These are phyloP conservation scores for Betula pendula DNA, from an alignment of 306 rosid species.

Conservation along the genomic window DNA sequence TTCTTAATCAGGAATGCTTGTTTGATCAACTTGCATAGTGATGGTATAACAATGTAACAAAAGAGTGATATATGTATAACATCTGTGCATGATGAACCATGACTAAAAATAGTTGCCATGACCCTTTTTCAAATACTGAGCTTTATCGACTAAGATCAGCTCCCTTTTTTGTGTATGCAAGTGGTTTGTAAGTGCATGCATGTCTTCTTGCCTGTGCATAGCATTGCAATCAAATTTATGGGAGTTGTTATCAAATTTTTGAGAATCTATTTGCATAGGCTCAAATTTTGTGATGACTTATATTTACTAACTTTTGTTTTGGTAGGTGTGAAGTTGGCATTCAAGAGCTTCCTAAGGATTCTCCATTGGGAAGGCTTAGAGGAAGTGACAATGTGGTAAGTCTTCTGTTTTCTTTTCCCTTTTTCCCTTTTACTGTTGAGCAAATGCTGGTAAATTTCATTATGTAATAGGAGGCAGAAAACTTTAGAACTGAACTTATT, in stretches of 20 bases:
- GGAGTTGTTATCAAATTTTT: neutral
- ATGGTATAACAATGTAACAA: neutral
- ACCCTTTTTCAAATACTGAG: neutral
- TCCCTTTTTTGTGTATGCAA: neutral
- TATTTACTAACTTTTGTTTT: slow-evolving; percentile 5
- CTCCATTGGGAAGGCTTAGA: slow-evolving; percentile 84
- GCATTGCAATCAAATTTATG: neutral
- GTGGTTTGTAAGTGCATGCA: slow-evolving; percentile 5
- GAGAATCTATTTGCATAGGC: neutral
- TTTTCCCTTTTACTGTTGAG: neutral
- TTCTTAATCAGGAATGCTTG: too few relatives aligned
- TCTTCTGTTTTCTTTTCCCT: slow-evolving; percentile 16
- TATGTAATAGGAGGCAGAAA: neutral
- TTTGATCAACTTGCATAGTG: too few relatives aligned
- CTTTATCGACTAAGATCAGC: neutral
- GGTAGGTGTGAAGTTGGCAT: slow-evolving; percentile 84
- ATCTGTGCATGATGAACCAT: neutral
- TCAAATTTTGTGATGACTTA: neutral
- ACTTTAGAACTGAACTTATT: neutral
- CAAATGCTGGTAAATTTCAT: neutral
- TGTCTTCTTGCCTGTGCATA: neutral
- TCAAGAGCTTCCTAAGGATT: slow-evolving; percentile 75
- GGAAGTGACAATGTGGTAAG: slow-evolving; percentile 97
- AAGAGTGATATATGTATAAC: neutral
- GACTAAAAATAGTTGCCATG: neutral